Evolutionary conservation across 1,139 yeast species (phyloP).

Genomic region (Candida sp.): DNA sequence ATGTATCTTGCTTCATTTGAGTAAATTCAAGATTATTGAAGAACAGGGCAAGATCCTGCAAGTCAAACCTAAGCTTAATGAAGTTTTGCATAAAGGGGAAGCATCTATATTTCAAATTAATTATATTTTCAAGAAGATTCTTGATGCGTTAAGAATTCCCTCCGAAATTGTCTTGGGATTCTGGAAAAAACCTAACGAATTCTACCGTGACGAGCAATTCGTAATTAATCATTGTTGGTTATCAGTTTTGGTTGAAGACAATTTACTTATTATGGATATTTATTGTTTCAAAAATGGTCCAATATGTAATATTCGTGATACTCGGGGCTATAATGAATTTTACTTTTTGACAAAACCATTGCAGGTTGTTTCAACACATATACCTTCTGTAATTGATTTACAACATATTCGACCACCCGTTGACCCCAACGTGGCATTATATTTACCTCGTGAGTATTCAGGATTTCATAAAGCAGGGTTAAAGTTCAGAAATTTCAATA

Average conservation of each 20-base stretch:
- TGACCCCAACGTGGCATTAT: conserved; percentile 72
- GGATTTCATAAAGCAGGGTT: conserved; percentile 64
- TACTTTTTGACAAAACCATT: conserved; percentile 80
- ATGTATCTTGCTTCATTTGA: conserved; percentile 37
- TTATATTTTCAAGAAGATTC: conserved; percentile 69
- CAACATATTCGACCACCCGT: conserved; percentile 88
- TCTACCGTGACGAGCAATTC: conserved; percentile 49
- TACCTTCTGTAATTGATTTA: conserved; percentile 72
- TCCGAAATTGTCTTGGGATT: conserved; percentile 81
- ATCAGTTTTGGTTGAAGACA: conserved; percentile 68
- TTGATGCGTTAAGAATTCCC: conserved; percentile 66
- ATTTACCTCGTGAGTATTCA: conserved; percentile 83
- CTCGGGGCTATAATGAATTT: conserved; percentile 41
- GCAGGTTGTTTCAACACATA: conserved; percentile 76
- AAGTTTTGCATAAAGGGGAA: conserved; percentile 35
- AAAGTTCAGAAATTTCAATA: conserved; percentile 65
- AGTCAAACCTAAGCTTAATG: conserved; percentile 38
- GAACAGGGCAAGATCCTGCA: conserved; percentile 37
- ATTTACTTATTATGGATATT: conserved; percentile 74
- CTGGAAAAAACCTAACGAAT: conserved; percentile 71
- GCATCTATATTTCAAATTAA: conserved; percentile 72
- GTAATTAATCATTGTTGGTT: conserved; percentile 88
- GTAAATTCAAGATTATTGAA: conserved; percentile 37
- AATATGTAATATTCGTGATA: conserved; percentile 31
- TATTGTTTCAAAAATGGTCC: conserved; percentile 33